Conservation (phyloP, 1,284 basidiomycete genomes). For the Puccinia sorghi region DNA sequence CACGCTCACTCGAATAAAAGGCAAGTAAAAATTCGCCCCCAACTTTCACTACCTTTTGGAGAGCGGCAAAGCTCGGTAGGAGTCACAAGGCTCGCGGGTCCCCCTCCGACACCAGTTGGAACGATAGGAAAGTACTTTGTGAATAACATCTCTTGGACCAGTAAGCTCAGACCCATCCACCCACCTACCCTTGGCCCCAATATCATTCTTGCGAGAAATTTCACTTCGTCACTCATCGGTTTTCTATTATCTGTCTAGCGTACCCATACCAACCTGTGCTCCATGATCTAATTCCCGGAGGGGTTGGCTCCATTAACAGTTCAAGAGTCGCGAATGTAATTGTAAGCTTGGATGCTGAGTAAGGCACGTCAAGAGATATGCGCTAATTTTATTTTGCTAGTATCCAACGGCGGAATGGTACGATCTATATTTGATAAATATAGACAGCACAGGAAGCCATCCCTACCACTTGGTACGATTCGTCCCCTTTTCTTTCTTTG, state of each 20-base stretch:
- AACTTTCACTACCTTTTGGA: neutral
- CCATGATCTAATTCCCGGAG: constrained; percentile 37
- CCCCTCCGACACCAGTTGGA: constrained; percentile 29
- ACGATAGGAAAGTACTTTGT: constrained; percentile 30
- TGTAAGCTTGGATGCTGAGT: constrained; percentile 2
- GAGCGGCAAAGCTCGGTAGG: neutral
- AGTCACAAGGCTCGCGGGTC: constrained; percentile 1
- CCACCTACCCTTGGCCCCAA: neutral
- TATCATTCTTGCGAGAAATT: no score
- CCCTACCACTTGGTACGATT: constrained; percentile 38
- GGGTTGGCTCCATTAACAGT: constrained; percentile 15
- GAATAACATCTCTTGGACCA: constrained; percentile 37
- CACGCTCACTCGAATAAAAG: neutral
- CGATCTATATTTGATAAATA: constrained; percentile 44
- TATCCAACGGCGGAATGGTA: constrained; percentile 44
- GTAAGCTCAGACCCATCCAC: neutral
- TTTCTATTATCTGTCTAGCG: neutral
- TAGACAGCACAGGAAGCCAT: constrained; percentile 21
- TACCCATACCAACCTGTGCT: constrained; percentile 46
- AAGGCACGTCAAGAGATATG: neutral
- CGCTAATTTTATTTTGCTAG: neutral
- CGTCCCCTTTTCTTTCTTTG: neutral
- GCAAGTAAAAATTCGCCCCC: neutral
- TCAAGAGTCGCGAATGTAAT: constrained; percentile 39
- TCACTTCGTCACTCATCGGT: no score